Percentiles rank a stretch among this genome's conserved stretches.
Conservation (phyloP, 2,329 filamentous ascomycete species). For the Leptographium procerum region DNA sequence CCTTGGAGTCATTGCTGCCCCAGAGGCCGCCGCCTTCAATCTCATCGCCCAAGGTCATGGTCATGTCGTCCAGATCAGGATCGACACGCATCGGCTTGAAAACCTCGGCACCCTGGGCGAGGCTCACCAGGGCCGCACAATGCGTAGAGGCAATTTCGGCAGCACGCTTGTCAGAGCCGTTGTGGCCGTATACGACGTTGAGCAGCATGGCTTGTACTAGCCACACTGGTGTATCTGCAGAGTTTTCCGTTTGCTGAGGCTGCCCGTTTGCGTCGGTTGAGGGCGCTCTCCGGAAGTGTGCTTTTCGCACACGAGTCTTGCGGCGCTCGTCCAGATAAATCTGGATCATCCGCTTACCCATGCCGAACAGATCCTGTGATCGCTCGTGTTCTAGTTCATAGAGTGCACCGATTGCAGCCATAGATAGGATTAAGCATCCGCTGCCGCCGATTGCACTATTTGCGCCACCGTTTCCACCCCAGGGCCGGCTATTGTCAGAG, state of each 20-base stretch:
- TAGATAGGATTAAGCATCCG: constrained; percentile 75
- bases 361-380: constrained; percentile 79
- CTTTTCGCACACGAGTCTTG: constrained; percentile 66
- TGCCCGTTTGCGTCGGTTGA: constrained; percentile 23
- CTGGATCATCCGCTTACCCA: constrained; percentile 91
- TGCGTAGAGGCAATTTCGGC: constrained; percentile 90
- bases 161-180: constrained; percentile 81
- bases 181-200: constrained; percentile 91
- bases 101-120: constrained; percentile 80
- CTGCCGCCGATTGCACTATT: constrained; percentile 50
- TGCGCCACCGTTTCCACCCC: neutral
- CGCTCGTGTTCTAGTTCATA: constrained; percentile 75
- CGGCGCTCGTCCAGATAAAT: constrained; percentile 84
- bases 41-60: constrained; percentile 44
- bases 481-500: constrained; percentile 19
- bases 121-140: constrained; percentile 78
- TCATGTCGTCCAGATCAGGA: constrained; percentile 31
- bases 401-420: constrained; percentile 62
- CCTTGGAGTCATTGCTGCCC: constrained; percentile 26
- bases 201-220: constrained; percentile 93
- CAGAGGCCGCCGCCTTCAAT: constrained; percentile 28
- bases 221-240: constrained; percentile 76
- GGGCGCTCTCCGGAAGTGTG: constrained; percentile 42
- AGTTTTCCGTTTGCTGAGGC: constrained; percentile 19
- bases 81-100: constrained; percentile 34